Conservation (phyloP, 108 stramenopile species). For the Fragilariopsis cylindrus region DNA sequence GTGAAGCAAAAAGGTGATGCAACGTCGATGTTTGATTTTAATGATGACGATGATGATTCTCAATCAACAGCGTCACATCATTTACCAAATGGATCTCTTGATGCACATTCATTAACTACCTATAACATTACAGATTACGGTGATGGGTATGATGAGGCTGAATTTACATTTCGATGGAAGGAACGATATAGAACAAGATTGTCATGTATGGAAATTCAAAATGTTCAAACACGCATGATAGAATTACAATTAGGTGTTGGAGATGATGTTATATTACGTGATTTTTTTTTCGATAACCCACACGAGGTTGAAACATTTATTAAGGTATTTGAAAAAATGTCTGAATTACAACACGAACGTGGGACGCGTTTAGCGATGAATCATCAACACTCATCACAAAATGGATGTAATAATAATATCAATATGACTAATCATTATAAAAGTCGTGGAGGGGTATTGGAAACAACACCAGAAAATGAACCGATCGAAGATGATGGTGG, state of each 20-base stretch:
- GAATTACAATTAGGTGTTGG: constrained; percentile 22
- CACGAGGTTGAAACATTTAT: constrained; percentile 31
- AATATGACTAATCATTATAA: background rate
- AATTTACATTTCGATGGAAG: constrained; percentile 21
- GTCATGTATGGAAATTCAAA: constrained; percentile 10
- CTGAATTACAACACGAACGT: constrained; percentile 13
- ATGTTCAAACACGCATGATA: background rate
- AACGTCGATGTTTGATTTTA: background rate
- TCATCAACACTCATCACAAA: background rate
- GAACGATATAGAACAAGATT: constrained; percentile 23
- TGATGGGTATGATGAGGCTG: constrained; percentile 4
- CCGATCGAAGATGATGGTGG: too few species aligned
- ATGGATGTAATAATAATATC: background rate
- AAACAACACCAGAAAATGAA: too few species aligned
- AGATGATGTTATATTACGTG: background rate
- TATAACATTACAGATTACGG: constrained; percentile 10
- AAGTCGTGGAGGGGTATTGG: background rate
- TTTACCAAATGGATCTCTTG: constrained; percentile 4
- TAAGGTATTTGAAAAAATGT: constrained; percentile 19
- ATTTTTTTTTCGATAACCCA: constrained; percentile 23
- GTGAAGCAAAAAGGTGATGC: too few species aligned
- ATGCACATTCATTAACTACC: background rate
- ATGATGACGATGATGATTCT: constrained; percentile 4
- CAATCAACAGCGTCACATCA: background rate
- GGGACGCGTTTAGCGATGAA: background rate